Percentiles rank a stretch among this genome's conserved stretches.
These are phyloP conservation scores for Pleurotus tuoliensis DNA, from an alignment of 768 basidiomycete species.

Conservation along the genomic window DNA sequence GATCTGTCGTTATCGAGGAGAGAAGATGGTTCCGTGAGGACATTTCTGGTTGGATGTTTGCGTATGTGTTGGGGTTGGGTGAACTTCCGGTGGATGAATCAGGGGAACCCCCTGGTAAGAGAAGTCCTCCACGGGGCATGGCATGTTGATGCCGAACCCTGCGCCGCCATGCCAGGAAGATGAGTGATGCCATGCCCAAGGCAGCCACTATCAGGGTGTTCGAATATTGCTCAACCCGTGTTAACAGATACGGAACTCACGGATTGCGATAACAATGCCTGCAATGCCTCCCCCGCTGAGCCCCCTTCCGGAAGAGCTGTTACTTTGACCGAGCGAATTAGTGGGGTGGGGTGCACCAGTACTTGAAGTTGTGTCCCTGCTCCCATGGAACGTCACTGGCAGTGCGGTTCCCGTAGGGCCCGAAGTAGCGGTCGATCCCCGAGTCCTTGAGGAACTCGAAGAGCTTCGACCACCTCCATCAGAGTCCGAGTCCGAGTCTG, in stretches of 20 bases:
- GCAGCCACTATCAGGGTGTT: conserved; percentile 2
- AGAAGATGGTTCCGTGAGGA: conserved; percentile 2
- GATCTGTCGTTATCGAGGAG: conserved; percentile 4
- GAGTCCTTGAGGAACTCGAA: conserved; percentile 10
- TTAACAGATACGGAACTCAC: conserved; percentile 8
- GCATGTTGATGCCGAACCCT: conserved; percentile 1
- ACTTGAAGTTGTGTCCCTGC: neutral
- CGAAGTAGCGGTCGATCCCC: conserved; percentile 4
- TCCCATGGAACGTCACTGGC: conserved; percentile 1
- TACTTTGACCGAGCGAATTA: neutral
- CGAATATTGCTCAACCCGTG: neutral
- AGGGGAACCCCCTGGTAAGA: neutral
- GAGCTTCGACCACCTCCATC: conserved; percentile 12
- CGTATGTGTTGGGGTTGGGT: neutral
- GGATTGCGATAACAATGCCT: conserved; percentile 15
- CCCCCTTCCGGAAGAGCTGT: conserved; percentile 4
- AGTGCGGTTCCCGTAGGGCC: conserved; percentile 6
- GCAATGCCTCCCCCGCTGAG: conserved; percentile 16
- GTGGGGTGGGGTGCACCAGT: neutral
- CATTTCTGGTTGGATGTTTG: neutral
- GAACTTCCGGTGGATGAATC: neutral
- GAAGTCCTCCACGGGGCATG: neutral
- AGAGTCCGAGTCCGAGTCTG: conserved; percentile 15
- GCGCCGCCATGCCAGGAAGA: conserved; percentile 6
- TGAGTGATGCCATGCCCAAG: neutral